Evolutionary conservation across 176 grass and related monocot species (phyloP).

Genomic region (Hordeum marinum): DNA sequence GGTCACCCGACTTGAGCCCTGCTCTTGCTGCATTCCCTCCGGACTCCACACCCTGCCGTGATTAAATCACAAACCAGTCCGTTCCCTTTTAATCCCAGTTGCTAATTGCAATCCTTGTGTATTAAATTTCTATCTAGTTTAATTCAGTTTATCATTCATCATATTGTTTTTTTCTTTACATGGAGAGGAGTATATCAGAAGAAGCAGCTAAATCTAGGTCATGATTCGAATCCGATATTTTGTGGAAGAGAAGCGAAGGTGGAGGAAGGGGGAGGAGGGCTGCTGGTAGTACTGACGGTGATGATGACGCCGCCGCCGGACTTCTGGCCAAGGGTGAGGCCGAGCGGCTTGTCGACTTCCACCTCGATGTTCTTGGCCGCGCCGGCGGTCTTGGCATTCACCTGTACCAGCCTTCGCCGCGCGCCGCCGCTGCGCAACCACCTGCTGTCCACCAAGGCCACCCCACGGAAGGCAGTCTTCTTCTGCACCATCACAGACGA

Average conservation of each 20-base stretch:
- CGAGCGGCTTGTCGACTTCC: conserved; percentile 95
- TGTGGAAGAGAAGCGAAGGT: neutral
- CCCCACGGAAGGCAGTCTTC: conserved; percentile 61
- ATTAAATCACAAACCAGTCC: conserved; percentile 14
- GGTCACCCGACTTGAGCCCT: conserved; percentile 72
- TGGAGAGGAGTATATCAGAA: neutral
- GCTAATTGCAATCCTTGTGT: neutral
- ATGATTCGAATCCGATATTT: neutral
- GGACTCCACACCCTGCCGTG: conserved; percentile 62
- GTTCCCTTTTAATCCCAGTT: neutral
- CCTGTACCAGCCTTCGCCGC: conserved; percentile 44
- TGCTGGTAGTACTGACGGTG: conserved; percentile 41
- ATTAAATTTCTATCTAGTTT: neutral
- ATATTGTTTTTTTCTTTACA: neutral
- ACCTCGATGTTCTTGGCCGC: conserved; percentile 84
- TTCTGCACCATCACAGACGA: conserved; percentile 41
- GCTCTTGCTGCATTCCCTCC: conserved; percentile 86
- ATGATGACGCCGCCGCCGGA: conserved; percentile 75
- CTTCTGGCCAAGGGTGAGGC: conserved; percentile 85
- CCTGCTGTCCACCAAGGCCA: conserved; percentile 46
- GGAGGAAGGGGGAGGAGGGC: neutral
- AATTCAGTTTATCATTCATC: neutral
- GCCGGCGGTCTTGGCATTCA: conserved; percentile 63
- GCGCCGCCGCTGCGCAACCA: neutral
- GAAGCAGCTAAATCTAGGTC: no score